A percentile compares a stretch with the other conserved stretches of the same genome.
Conservation (phyloP, 2,329 filamentous ascomycete genomes). For the Neonectria ditissima region DNA sequence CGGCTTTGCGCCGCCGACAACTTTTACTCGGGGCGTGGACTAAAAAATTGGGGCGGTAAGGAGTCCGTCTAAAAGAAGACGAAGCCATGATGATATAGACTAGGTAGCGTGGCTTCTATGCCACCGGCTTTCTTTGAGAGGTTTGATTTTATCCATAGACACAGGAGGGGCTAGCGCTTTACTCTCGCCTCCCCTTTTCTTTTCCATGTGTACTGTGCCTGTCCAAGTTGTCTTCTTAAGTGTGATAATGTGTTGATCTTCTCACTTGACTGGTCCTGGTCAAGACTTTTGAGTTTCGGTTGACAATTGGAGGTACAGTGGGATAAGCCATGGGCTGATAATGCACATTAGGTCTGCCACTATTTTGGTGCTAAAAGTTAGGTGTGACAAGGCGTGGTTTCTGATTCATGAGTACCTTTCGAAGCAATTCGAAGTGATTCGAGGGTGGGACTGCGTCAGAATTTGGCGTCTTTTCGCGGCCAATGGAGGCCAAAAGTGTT, state of each 20-base stretch:
- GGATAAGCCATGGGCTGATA: no score
- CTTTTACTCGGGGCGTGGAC: slow-evolving; percentile 19
- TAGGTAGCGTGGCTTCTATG: slow-evolving; percentile 27
- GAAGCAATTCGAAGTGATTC: not conserved
- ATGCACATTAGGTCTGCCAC: not conserved
- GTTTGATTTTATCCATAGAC: slow-evolving; percentile 33
- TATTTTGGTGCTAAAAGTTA: not conserved
- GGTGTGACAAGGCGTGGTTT: not conserved
- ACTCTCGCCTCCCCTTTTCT: not conserved
- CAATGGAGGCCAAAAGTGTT: not conserved
- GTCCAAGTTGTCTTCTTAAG: not conserved
- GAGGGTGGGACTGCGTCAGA: not conserved
- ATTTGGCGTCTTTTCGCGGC: not conserved
- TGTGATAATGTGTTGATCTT: not conserved
- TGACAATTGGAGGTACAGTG: no score
- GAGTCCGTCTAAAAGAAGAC: slow-evolving; percentile 37
- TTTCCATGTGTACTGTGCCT: not conserved
- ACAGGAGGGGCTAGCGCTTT: slow-evolving; percentile 4
- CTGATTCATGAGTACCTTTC: not conserved
- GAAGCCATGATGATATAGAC: slow-evolving; percentile 39
- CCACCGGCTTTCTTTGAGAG: slow-evolving; percentile 13
- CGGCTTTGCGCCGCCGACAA: slow-evolving; percentile 13
- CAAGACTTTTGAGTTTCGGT: no score
- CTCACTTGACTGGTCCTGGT: not conserved
- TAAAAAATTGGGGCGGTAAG: slow-evolving; percentile 34